Evolutionary conservation across 2,329 filamentous ascomycete species (phyloP).

Genomic region (Cladophialophora carrionii): DNA sequence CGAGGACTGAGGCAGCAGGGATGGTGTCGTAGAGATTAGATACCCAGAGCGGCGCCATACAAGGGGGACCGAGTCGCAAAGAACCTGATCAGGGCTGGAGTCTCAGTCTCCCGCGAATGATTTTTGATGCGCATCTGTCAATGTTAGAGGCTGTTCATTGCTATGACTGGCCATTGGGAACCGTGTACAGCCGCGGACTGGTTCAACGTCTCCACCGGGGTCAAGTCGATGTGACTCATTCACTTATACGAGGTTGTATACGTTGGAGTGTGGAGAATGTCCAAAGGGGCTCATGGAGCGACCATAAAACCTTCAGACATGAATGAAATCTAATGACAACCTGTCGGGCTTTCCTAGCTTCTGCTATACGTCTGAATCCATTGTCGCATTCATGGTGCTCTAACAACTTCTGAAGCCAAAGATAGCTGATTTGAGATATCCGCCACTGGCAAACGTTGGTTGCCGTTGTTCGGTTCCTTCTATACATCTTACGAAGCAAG

Average conservation of each 20-base stretch:
- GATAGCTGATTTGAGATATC: neutral
- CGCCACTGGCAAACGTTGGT: neutral
- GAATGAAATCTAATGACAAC: neutral
- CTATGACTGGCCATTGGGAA: neutral
- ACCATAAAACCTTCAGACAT: neutral
- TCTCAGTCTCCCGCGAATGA: neutral
- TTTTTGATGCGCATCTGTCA: neutral
- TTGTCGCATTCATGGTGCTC: neutral
- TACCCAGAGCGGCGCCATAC: neutral
- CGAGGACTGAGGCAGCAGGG: neutral
- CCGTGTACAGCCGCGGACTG: neutral
- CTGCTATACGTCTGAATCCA: neutral
- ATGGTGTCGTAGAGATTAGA: neutral
- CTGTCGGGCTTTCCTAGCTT: neutral
- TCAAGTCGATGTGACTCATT: conserved; percentile 11
- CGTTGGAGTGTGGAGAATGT: neutral
- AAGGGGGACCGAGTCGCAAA: neutral
- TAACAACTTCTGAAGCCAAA: too few species aligned
- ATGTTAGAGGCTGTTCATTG: neutral
- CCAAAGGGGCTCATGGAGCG: too few species aligned
- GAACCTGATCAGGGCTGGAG: neutral
- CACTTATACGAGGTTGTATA: conserved; percentile 3
- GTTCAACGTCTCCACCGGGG: neutral
- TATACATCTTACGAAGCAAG: neutral
- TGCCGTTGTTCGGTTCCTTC: neutral